phyloP scores from a whole-genome alignment of 1,284 basidiomycete species.

The Phaffia rhodozyma region DNA sequence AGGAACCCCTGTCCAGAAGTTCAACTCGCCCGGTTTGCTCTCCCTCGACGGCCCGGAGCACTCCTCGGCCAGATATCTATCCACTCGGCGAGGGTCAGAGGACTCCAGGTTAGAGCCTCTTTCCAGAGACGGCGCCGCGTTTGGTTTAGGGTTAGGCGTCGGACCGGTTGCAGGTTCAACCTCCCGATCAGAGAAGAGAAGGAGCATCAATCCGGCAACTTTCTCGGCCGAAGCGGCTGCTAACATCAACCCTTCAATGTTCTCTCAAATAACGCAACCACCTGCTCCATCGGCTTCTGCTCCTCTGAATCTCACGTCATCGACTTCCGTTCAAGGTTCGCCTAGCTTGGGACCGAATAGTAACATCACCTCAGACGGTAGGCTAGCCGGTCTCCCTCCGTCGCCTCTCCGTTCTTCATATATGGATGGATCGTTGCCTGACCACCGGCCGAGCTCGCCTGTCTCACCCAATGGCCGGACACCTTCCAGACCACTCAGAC shows the following conservation, averaged over 20 bases:
- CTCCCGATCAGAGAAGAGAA: constrained; percentile 30
- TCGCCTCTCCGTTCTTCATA: constrained; percentile 31
- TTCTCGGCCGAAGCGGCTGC: constrained; percentile 4
- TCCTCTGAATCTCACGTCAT: neutral
- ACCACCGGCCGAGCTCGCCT: constrained; percentile 6
- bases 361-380: constrained; percentile 26
- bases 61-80: no score
- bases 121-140: constrained; percentile 18
- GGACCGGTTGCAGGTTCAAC: constrained; percentile 19
- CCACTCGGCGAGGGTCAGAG: no score
- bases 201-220: constrained; percentile 37
- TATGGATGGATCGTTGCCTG: constrained; percentile 6
- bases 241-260: neutral
- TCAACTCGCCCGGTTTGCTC: no score
- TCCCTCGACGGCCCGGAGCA: no score
- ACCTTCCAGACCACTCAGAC: neutral
- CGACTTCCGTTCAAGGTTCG: neutral
- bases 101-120: no score
- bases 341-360: constrained; percentile 30
- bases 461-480: neutral
- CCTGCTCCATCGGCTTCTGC: constrained; percentile 7
- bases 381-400: constrained; percentile 28
- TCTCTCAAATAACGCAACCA: constrained; percentile 17
- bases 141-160: constrained; percentile 27
- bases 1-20: no score